A percentile compares a stretch with the other conserved stretches of the same genome.
Conservation (phyloP, 2,329 filamentous ascomycete genomes). For the Lomentospora prolificans region DNA sequence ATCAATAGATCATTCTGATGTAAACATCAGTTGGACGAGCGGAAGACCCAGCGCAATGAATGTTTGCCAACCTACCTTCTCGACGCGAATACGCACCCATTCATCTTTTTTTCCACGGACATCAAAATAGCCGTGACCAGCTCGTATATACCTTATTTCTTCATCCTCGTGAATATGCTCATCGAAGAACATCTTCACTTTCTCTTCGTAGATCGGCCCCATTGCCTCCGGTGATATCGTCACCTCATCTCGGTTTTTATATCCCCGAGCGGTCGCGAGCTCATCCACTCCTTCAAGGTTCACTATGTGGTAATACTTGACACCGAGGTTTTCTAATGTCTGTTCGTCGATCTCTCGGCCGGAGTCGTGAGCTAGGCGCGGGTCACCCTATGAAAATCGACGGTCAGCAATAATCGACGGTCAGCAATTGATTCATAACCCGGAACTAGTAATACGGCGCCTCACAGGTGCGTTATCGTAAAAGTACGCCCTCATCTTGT, state of each 20-base stretch:
- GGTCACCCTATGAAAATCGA: slow-evolving; percentile 69
- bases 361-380: slow-evolving; percentile 83
- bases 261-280: slow-evolving; percentile 65
- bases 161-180: slow-evolving; percentile 98
- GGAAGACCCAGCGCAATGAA: slow-evolving; percentile 5
- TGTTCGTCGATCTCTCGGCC: slow-evolving; percentile 55
- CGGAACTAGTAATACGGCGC: slow-evolving; percentile 9
- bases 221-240: slow-evolving; percentile 77
- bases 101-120: slow-evolving; percentile 72
- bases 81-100: slow-evolving; percentile 79
- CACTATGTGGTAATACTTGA: slow-evolving; percentile 64
- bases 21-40: neutral
- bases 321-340: slow-evolving; percentile 65
- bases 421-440: slow-evolving; percentile 8
- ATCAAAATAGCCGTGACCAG: slow-evolving; percentile 86
- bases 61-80: slow-evolving; percentile 63
- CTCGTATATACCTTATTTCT: slow-evolving; percentile 91
- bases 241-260: slow-evolving; percentile 93
- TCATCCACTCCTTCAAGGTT: slow-evolving; percentile 58
- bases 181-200: slow-evolving; percentile 86
- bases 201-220: slow-evolving; percentile 81
- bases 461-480: slow-evolving; percentile 47
- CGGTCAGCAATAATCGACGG: neutral
- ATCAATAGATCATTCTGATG: slow-evolving; percentile 71
- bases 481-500: slow-evolving; percentile 46